Percentiles rank a stretch among this genome's conserved stretches.
Evolutionary conservation across 2,329 filamentous ascomycete genomes (phyloP).

Genomic region (Beauveria caledonica): DNA sequence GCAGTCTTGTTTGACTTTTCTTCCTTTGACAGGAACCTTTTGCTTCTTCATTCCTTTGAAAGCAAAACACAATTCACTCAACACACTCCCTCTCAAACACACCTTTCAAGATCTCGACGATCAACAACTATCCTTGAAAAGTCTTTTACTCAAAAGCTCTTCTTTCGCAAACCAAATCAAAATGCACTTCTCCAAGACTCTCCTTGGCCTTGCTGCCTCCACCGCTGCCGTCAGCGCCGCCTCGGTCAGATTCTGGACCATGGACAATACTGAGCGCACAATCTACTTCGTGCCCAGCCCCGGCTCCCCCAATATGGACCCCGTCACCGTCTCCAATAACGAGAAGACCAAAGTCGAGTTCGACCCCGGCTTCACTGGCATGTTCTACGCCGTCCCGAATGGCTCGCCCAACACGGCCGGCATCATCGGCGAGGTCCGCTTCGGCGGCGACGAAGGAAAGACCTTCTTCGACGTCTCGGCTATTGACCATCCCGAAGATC

Average conservation of each 20-base stretch:
- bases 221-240: constrained; percentile 38
- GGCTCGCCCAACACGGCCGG: constrained; percentile 35
- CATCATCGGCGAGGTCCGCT: constrained; percentile 46
- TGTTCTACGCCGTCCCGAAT: constrained; percentile 41
- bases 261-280: constrained; percentile 42
- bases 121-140: constrained; percentile 13
- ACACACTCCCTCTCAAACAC: constrained; percentile 13
- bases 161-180: constrained; percentile 26
- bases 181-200: constrained; percentile 45
- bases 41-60: constrained; percentile 14
- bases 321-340: constrained; percentile 32
- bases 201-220: constrained; percentile 35
- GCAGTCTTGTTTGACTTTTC: constrained; percentile 4
- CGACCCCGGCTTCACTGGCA: constrained; percentile 38
- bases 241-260: constrained; percentile 49
- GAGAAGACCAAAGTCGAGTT: constrained; percentile 33
- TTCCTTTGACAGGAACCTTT: constrained; percentile 11
- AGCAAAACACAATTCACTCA: constrained; percentile 7
- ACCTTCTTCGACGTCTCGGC: constrained; percentile 53
- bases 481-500: constrained; percentile 44
- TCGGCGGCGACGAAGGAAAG: constrained; percentile 37
- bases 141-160: not conserved
- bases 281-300: constrained; percentile 42
- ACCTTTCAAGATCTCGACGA: constrained; percentile 11
- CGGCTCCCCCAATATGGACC: constrained; percentile 26